These are phyloP conservation scores for Mortierella claussenii DNA, from an alignment of 192 early-diverging fungal species.

Conservation along the genomic window DNA sequence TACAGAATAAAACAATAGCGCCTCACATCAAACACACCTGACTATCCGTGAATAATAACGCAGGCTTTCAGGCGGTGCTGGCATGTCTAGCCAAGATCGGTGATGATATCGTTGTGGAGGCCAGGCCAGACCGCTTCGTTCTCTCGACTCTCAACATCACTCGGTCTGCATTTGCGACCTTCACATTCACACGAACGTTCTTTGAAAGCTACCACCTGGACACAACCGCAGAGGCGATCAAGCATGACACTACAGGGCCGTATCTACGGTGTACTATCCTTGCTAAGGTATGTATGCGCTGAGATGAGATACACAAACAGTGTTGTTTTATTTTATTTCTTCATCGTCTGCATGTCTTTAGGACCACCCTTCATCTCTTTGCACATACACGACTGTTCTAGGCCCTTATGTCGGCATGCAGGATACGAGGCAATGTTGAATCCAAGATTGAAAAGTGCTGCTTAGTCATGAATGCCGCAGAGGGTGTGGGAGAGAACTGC, in stretches of 20 bases:
- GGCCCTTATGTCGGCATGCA: constrained; percentile 45
- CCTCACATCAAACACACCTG: too few relatives aligned
- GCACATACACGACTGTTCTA: not conserved
- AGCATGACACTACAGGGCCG: constrained; percentile 23
- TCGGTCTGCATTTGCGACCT: constrained; percentile 69
- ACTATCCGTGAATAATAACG: not conserved
- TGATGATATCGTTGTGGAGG: constrained; percentile 70
- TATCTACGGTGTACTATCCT: constrained; percentile 38
- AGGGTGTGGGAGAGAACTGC: constrained; percentile 44
- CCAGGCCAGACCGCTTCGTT: constrained; percentile 59
- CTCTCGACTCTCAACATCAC: constrained; percentile 75
- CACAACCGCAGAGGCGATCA: constrained; percentile 19
- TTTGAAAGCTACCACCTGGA: constrained; percentile 72
- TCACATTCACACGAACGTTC: constrained; percentile 67
- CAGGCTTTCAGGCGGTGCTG: constrained; percentile 66
- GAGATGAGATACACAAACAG: too few relatives aligned
- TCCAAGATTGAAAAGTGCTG: constrained; percentile 40
- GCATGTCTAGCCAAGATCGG: constrained; percentile 71
- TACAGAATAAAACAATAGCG: too few relatives aligned
- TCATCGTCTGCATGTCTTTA: too few relatives aligned
- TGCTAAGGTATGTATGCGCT: constrained; percentile 45
- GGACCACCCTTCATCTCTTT: too few relatives aligned
- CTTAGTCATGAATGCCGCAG: constrained; percentile 38
- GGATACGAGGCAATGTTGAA: constrained; percentile 36
- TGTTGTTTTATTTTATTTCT: too few relatives aligned